Percentiles rank a stretch among this genome's conserved stretches.
Conservation (phyloP, 768 basidiomycete species). For the Lactarius akahatsu region DNA sequence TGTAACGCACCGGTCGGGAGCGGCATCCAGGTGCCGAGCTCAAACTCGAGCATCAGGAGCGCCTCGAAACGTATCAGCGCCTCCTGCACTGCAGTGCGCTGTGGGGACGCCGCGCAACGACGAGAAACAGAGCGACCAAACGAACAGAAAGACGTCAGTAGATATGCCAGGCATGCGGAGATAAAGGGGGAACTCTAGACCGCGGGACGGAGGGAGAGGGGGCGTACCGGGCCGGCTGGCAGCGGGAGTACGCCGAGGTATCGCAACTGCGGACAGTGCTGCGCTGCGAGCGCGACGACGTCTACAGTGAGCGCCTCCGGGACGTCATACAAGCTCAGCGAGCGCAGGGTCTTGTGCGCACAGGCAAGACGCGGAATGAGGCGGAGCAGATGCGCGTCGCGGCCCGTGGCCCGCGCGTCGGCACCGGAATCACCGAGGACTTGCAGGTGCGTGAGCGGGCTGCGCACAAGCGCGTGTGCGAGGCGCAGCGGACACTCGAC, state of each 20-base stretch:
- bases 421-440: conserved; percentile 39
- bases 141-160: background rate
- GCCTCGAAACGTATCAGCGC: conserved; percentile 38
- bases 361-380: conserved; percentile 4
- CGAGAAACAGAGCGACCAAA: background rate
- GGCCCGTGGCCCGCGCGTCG: conserved; percentile 31
- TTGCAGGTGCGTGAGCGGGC: conserved; percentile 48
- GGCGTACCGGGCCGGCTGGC: conserved; percentile 38
- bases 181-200: background rate
- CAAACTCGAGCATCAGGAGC: conserved; percentile 41
- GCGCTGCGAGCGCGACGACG: conserved; percentile 37
- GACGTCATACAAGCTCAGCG: conserved; percentile 39
- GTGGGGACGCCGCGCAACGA: background rate
- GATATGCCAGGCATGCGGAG: background rate
- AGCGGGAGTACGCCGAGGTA: conserved; percentile 43
- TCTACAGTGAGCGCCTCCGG: conserved; percentile 37
- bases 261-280: conserved; percentile 38
- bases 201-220: background rate
- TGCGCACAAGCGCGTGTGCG: conserved; percentile 41
- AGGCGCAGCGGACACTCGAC: conserved; percentile 49
- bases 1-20: conserved; percentile 36
- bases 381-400: conserved; percentile 38
- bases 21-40: conserved; percentile 39
- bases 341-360: conserved; percentile 37
- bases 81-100: conserved; percentile 39